Conservation (phyloP, 2,329 filamentous ascomycete species). For the Mycocentrospora acerina region DNA sequence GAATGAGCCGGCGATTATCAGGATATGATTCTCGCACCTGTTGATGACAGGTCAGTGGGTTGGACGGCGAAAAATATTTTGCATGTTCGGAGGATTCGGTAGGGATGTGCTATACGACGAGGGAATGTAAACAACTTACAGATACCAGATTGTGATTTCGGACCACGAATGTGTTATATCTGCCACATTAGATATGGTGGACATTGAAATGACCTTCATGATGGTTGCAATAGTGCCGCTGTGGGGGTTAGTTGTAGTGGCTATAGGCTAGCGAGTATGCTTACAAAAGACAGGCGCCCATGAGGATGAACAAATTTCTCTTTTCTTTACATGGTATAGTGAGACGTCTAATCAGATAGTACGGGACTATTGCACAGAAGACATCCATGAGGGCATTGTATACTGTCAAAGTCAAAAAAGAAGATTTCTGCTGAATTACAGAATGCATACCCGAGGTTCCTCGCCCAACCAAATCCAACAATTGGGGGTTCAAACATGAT, state of each 20-base stretch:
- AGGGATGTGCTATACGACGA: too few relatives aligned
- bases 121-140: slow-evolving; percentile 1
- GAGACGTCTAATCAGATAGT: slow-evolving; percentile 4
- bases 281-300: slow-evolving; percentile 3
- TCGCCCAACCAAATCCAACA: slow-evolving; percentile 1
- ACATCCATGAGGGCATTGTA: slow-evolving; percentile 7
- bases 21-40: not conserved
- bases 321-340: slow-evolving; percentile 4
- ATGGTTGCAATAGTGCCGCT: slow-evolving; percentile 8
- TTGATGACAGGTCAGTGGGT: not conserved
- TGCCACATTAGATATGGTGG: slow-evolving; percentile 6
- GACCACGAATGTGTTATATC: slow-evolving; percentile 9
- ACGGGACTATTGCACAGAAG: slow-evolving; percentile 3
- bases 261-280: not conserved
- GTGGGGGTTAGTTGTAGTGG: not conserved
- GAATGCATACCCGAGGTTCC: not conserved
- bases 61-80: not conserved
- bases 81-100: too few relatives aligned
- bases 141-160: slow-evolving; percentile 6
- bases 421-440: not conserved
- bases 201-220: slow-evolving; percentile 10
- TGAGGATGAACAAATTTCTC: slow-evolving; percentile 5
- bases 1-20: slow-evolving; percentile 1
- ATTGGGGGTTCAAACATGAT: slow-evolving; percentile 1
- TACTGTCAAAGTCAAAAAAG: not conserved